These are phyloP conservation scores for Clonostachys chloroleuca DNA, from an alignment of 2,329 filamentous ascomycete genomes.

Conservation along the genomic window DNA sequence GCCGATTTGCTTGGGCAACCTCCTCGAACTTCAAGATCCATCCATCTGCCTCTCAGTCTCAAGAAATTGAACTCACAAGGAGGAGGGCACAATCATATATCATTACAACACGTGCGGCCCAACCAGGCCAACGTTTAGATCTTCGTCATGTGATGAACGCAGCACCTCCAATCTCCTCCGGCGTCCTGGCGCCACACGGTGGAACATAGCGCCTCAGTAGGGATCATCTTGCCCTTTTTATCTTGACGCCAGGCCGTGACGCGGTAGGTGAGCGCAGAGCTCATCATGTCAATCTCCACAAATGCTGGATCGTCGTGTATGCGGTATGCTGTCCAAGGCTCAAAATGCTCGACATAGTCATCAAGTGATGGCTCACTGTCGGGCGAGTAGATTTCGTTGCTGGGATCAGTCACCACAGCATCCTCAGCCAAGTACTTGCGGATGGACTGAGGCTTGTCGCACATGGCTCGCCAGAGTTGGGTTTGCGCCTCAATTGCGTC, in stretches of 20 bases:
- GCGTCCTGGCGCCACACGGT: slow-evolving; percentile 23
- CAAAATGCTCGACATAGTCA: slow-evolving; percentile 23
- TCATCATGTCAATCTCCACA: slow-evolving; percentile 30
- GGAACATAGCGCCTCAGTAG: slow-evolving; percentile 24
- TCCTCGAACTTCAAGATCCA: too few species aligned
- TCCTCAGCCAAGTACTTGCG: slow-evolving; percentile 26
- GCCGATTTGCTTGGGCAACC: too few species aligned
- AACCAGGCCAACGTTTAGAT: neutral
- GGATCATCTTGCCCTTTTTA: slow-evolving; percentile 17
- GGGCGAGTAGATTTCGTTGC: slow-evolving; percentile 19
- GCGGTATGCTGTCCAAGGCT: slow-evolving; percentile 27
- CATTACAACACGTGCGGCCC: neutral
- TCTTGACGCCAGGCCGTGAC: slow-evolving; percentile 24
- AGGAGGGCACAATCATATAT: neutral
- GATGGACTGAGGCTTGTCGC: slow-evolving; percentile 22
- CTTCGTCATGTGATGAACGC: slow-evolving; percentile 22
- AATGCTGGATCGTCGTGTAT: slow-evolving; percentile 26
- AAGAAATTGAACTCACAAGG: too few species aligned
- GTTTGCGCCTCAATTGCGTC: slow-evolving; percentile 25
- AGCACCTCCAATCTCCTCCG: slow-evolving; percentile 26
- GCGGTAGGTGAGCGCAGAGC: slow-evolving; percentile 19
- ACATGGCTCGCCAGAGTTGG: slow-evolving; percentile 26
- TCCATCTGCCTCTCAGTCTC: too few species aligned
- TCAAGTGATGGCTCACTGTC: slow-evolving; percentile 21
- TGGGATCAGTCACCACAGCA: slow-evolving; percentile 21